Percentiles rank a stretch among this genome's conserved stretches.
Evolutionary conservation across 768 basidiomycete genomes (phyloP).

Genomic region (Boletus pseudo-olivaceus): DNA sequence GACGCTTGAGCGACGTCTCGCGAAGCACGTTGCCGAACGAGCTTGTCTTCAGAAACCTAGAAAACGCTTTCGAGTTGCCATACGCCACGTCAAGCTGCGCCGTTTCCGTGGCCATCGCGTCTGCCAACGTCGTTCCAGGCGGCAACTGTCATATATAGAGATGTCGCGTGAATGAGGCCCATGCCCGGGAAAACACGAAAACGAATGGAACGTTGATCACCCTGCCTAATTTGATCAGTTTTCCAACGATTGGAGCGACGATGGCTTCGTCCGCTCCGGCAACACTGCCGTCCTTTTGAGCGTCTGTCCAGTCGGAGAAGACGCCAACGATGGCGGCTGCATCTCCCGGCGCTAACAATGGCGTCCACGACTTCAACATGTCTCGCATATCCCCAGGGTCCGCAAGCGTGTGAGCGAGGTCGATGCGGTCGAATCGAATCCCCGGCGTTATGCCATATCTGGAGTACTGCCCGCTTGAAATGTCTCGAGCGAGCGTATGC

Average conservation of each 20-base stretch:
- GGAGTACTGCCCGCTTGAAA: conserved; percentile 22
- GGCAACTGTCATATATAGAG: conserved; percentile 11
- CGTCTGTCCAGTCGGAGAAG: conserved; percentile 40
- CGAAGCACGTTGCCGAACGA: conserved; percentile 19
- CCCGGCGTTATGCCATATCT: conserved; percentile 25
- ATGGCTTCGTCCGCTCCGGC: conserved; percentile 10
- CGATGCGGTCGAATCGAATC: conserved; percentile 41
- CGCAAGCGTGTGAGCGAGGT: conserved; percentile 40
- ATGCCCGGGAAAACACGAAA: background rate
- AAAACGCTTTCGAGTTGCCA: conserved; percentile 40
- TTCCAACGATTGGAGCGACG: conserved; percentile 12
- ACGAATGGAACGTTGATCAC: conserved; percentile 2
- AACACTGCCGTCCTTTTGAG: conserved; percentile 9
- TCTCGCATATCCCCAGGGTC: conserved; percentile 30
- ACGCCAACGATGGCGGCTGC: conserved; percentile 37
- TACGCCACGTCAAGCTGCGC: conserved; percentile 26
- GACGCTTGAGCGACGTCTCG: conserved; percentile 23
- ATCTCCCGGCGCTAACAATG: conserved; percentile 30
- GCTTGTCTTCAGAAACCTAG: conserved; percentile 27
- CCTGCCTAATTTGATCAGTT: conserved; percentile 19
- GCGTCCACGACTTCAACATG: conserved; percentile 35
- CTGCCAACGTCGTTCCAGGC: conserved; percentile 4
- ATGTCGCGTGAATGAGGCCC: background rate
- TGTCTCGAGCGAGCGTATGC: conserved; percentile 37
- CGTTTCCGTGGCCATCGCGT: conserved; percentile 1